Evolutionary conservation across 225 moss, liverwort and hornwort species (phyloP).

Genomic region (Ulota crispa): DNA sequence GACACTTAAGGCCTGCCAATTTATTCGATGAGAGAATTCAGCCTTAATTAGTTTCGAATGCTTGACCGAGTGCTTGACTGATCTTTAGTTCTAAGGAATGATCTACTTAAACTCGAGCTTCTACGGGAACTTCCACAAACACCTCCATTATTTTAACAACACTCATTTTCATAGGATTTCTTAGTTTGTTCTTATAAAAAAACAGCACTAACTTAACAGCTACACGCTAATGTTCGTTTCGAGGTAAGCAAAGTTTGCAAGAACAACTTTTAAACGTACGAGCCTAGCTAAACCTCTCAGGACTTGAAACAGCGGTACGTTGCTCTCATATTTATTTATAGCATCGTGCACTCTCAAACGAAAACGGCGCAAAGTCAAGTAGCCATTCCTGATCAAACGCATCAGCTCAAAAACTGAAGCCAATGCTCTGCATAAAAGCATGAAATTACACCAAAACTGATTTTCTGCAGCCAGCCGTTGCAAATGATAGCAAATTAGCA

Average conservation of each 20-base stretch:
- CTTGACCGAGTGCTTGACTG: background rate
- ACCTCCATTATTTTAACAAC: background rate
- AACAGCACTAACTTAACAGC: background rate
- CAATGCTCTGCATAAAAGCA: background rate
- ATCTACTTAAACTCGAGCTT: background rate
- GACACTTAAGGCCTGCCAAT: background rate
- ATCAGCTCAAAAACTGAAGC: background rate
- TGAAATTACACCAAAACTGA: background rate
- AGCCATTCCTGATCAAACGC: background rate
- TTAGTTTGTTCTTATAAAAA: background rate
- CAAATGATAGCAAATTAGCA: background rate
- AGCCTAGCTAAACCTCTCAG: background rate
- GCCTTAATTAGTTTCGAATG: background rate
- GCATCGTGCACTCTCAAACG: slow-evolving; percentile 9
- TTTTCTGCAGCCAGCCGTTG: background rate
- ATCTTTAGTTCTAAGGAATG: background rate
- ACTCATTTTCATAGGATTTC: background rate
- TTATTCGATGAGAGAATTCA: background rate
- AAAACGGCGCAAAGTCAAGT: background rate
- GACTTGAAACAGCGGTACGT: background rate
- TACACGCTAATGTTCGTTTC: background rate
- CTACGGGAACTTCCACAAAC: background rate
- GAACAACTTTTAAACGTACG: background rate
- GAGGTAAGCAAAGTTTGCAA: background rate
- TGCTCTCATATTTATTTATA: background rate